Evolutionary conservation across 768 basidiomycete species (phyloP).

Genomic region (Termitomyces sp.): DNA sequence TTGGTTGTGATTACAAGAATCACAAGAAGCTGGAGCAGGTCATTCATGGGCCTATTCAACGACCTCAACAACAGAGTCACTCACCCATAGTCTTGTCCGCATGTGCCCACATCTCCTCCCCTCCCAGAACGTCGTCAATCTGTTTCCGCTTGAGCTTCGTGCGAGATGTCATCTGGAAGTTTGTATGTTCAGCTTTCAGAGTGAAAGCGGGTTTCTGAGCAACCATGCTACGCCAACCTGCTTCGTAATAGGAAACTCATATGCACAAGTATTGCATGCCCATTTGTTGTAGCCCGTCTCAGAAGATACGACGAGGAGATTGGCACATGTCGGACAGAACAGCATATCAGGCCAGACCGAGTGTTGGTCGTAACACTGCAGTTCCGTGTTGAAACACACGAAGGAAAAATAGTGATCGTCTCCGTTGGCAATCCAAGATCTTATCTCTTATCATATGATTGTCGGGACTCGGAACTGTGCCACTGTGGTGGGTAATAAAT

Average conservation of each 20-base stretch:
- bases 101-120: conserved; percentile 90
- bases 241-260: conserved; percentile 89
- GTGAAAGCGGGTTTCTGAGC: background rate
- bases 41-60: background rate
- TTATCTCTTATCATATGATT: conserved; percentile 12
- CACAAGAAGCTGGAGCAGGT: conserved; percentile 41
- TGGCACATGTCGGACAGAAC: conserved; percentile 94
- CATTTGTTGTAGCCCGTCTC: conserved; percentile 87
- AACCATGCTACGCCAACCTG: conserved; percentile 34
- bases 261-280: conserved; percentile 91
- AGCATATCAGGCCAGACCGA: conserved; percentile 45
- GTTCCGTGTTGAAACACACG: background rate
- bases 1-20: conserved; percentile 77
- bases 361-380: background rate
- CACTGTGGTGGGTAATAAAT: background rate
- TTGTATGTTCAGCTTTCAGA: background rate
- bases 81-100: conserved; percentile 83
- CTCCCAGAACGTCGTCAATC: conserved; percentile 94
- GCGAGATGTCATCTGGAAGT: conserved; percentile 81
- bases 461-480: background rate
- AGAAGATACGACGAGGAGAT: conserved; percentile 72
- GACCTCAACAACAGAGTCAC: conserved; percentile 23
- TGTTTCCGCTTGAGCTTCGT: conserved; percentile 83
- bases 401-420: background rate
- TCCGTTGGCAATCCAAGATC: background rate